Evolutionary conservation across 164 flowering plant species (phyloP).

Genomic region (Malania oleifera): DNA sequence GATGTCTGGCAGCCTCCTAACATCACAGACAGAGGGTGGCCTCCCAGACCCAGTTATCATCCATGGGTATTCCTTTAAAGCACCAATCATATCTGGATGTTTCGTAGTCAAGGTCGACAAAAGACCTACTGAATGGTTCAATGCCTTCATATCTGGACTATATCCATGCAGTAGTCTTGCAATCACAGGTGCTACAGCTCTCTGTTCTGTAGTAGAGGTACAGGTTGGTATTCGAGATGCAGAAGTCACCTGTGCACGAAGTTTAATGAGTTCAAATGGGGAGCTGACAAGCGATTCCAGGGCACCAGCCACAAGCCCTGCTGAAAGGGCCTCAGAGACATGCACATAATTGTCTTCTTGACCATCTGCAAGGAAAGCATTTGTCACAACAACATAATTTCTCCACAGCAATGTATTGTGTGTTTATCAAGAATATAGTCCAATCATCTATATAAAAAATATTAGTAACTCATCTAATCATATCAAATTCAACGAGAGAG

Average conservation of each 20-base stretch:
- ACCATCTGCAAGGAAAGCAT: conserved; percentile 59
- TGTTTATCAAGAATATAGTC: neutral
- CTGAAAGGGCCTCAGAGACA: conserved; percentile 75
- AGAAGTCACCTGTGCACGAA: conserved; percentile 78
- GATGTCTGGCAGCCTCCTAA: conserved; percentile 46
- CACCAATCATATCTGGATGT: conserved; percentile 47
- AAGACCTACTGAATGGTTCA: conserved; percentile 53
- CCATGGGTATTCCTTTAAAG: conserved; percentile 84
- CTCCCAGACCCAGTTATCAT: conserved; percentile 92
- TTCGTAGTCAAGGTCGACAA: conserved; percentile 55
- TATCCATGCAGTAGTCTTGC: conserved; percentile 53
- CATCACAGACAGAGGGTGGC: conserved; percentile 61
- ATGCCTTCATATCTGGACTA: conserved; percentile 49
- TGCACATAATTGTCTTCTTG: conserved; percentile 63
- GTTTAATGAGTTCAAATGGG: conserved; percentile 83
- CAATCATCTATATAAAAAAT: neutral
- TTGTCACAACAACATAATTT: neutral
- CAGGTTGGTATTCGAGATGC: conserved; percentile 39
- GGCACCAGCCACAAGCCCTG: conserved; percentile 79
- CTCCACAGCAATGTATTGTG: neutral
- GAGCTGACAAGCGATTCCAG: conserved; percentile 59
- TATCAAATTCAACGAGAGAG: no score
- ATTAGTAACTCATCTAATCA: neutral
- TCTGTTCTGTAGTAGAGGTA: conserved; percentile 25
- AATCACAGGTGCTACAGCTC: conserved; percentile 27